These are phyloP conservation scores for Metschnikowia kofuensis DNA, from an alignment of 805 yeast genomes.

Conservation along the genomic window DNA sequence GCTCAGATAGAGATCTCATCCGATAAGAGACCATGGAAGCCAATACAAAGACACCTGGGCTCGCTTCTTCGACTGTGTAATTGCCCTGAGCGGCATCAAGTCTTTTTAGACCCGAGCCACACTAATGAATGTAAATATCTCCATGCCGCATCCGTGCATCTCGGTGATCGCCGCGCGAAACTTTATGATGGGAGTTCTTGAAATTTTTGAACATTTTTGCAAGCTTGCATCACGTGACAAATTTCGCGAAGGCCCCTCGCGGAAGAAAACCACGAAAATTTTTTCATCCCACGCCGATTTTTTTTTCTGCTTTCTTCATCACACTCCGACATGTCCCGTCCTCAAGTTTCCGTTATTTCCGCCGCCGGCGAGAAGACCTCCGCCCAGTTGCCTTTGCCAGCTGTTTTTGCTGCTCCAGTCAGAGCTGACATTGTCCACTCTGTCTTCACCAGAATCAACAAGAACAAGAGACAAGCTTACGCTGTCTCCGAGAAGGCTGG, in stretches of 20 bases:
- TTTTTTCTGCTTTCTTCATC: constrained; percentile 9
- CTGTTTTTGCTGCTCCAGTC: constrained; percentile 99
- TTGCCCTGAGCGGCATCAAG: too few species aligned
- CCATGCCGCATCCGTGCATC: too few species aligned
- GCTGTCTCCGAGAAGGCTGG: constrained; percentile 99
- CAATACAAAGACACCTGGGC: too few species aligned
- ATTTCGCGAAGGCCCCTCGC: background rate
- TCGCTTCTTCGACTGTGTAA: too few species aligned
- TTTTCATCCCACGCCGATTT: background rate
- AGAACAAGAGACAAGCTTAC: constrained; percentile 99
- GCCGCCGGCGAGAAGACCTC: constrained; percentile 83
- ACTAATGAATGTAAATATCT: too few species aligned
- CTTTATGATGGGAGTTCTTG: too few species aligned
- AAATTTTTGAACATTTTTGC: too few species aligned
- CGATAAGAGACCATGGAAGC: too few species aligned
- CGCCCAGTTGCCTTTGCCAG: constrained; percentile 89
- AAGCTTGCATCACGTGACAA: constrained; percentile 2
- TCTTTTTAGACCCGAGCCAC: too few species aligned
- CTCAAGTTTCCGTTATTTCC: constrained; percentile 95
- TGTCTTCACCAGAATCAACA: constrained; percentile 97
- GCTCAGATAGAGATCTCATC: too few species aligned
- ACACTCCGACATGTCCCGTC: constrained; percentile 50
- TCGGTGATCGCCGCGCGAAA: too few species aligned
- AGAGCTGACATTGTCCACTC: constrained; percentile 99
- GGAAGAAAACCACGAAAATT: background rate